Base-by-base conservation (phyloP, 2,329 filamentous ascomycete genomes). In the Colletotrichum endophyticum region DNA sequence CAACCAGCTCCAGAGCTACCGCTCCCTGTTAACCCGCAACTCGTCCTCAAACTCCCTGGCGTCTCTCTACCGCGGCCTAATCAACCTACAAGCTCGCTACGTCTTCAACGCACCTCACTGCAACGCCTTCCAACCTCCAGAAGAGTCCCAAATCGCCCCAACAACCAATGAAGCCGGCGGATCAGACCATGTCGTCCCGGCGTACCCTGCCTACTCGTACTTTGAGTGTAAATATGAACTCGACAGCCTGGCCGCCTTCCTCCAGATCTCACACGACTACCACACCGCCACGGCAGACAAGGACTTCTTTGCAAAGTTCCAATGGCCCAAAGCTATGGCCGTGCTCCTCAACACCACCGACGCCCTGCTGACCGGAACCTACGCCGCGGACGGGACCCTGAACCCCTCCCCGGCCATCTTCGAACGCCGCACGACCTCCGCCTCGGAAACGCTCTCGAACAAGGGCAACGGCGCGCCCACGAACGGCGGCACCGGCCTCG, bases 221-320 rank as follows among this genome's bases (percentile, higher is more conserved):
- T 98, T 97, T 82, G 96, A 98, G 84, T 98, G 96, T 90, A 98
- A 98, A 85, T 76, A 97, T 84, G 96, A 98, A 86, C 92, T 98
- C 62, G 96, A 98, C 86, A 96, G 95, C 13, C 90, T 98, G 2
- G 95, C 96, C 1, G 93, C 95, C 34, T 98, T 98, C 84, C 89
- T 99, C 9, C 92, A 95, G 57, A 89, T 99, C 7, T 93, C 92
- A 1, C 94, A 95, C 78, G 92, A 97, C 81, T 98, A 98, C 87
- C 91, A 95, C 85, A 88, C 91, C 27, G 89, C 91, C 76, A 98
- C 95, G 0, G 89, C 89, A 1, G 96, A 96, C 49, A 91, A 88
- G 1, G 90, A 89, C 71, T 95, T 95, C 76, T 98, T 98, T 83
- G 86, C 94, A 62, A 93, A 90, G 6, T 90, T 91, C 61, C 89